These are phyloP conservation scores for Aspergillus brunneoviolaceus DNA, from an alignment of 2,329 filamentous ascomycete species.

Conservation along the genomic window DNA sequence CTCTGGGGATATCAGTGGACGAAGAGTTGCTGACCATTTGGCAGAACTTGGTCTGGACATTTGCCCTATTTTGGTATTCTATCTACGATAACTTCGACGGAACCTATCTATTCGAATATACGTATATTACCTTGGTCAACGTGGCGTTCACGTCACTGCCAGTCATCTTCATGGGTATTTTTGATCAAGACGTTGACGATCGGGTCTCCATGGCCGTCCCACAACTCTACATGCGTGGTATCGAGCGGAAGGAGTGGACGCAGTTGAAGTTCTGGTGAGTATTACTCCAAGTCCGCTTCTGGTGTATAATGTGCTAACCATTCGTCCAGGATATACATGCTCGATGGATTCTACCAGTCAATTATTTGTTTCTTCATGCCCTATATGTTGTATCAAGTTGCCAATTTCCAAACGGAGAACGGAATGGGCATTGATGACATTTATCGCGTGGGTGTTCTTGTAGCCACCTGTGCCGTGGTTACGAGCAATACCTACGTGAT, in stretches of 20 bases:
- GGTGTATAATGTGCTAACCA: no score
- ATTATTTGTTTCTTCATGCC: slow-evolving; percentile 9
- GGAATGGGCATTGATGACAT: slow-evolving; percentile 3
- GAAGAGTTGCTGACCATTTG: not conserved
- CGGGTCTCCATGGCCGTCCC: slow-evolving; percentile 6
- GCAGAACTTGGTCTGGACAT: slow-evolving; percentile 8
- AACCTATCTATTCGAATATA: slow-evolving; percentile 6
- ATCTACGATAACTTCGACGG: slow-evolving; percentile 8
- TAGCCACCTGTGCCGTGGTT: slow-evolving; percentile 6
- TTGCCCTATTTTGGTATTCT: slow-evolving; percentile 6
- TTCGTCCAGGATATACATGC: slow-evolving; percentile 5
- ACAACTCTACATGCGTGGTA: slow-evolving; percentile 7
- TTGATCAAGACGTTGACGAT: slow-evolving; percentile 7
- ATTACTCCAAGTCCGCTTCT: not conserved
- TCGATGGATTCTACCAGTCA: slow-evolving; percentile 5
- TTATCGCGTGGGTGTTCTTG: slow-evolving; percentile 4
- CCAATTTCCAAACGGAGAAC: slow-evolving; percentile 7
- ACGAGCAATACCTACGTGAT: slow-evolving; percentile 7
- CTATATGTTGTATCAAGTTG: not conserved
- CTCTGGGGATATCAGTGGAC: not conserved
- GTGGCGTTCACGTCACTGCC: slow-evolving; percentile 5
- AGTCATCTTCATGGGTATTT: slow-evolving; percentile 6
- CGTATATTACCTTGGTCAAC: slow-evolving; percentile 7
- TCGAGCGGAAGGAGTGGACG: slow-evolving; percentile 9
- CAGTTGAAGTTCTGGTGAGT: slow-evolving; percentile 8